Evolutionary conservation across 1,284 basidiomycete genomes (phyloP), one percentile per base, ranked within the genome.

Genomic region (Cystobasidium pallidum): DNA sequence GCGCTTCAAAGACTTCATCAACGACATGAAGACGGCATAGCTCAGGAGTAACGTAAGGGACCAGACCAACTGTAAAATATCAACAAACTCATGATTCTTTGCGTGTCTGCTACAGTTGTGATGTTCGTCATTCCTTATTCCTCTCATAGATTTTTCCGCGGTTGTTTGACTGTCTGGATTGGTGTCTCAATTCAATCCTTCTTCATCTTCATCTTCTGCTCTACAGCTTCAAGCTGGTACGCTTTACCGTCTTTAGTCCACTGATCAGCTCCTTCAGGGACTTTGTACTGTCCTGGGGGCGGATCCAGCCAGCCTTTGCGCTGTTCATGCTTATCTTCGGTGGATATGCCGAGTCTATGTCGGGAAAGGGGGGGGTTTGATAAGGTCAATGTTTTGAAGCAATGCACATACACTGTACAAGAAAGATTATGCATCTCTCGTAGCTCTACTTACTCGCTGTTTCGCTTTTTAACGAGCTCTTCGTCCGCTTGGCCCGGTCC

Each of bases 401-500:
- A 51, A 51, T 51, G 49, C 24, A 51, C 17, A 28, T 7, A 26
- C 10, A 28, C 15, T 45, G n/a, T 45, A n/a, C n/a, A 45, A 3
- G 43, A n/a, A 6, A 45, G 19, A 45, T 45, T 19, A n/a, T n/a
- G n/a, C n/a, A n/a, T 45, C 11, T 11, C 19, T 45, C 15, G 11
- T 17, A 17, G 19, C 1, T 7, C 13, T 10, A 34, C 68, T 57
- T 62, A 73, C 67, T 73, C 73, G 10, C 13, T 13, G 36, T 75
- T 73, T 47, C 75, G 68, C 59, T 65, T 59, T 30, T 62, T 61
- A 58, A 72, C 45, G 4, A 62, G 64, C 2, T 62, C 68, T 47
- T 65, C 45, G 30, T 73, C 57, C 3, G 71, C 68, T 61, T 74
- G 73, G 15, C 68, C 72, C 32, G 59, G 54, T 19, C 36, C 43